phyloP scores from a whole-genome alignment of 1,284 basidiomycete species.

The Lentinula novae-zelandiae region DNA sequence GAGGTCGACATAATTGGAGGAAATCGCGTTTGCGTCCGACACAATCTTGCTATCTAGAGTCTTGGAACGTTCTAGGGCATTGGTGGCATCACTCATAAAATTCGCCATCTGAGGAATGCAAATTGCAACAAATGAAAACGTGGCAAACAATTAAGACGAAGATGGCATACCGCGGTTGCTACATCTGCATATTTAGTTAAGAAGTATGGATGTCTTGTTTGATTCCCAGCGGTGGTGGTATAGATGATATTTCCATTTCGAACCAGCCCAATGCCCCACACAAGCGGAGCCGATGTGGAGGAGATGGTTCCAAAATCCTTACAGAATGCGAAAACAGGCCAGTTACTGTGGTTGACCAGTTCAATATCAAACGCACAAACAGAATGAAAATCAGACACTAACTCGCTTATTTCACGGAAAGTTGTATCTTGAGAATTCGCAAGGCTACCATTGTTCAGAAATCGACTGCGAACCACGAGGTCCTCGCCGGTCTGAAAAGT shows the following conservation, averaged over 20 bases:
- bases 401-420: slow-evolving; percentile 40
- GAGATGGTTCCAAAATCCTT: slow-evolving; percentile 1
- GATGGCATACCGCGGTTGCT: slow-evolving; percentile 3
- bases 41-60: slow-evolving; percentile 9
- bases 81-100: slow-evolving; percentile 2
- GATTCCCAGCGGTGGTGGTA: not conserved
- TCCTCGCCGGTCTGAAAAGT: slow-evolving; percentile 50
- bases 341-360: not conserved
- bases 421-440: slow-evolving; percentile 38
- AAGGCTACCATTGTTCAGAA: slow-evolving; percentile 40
- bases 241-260: slow-evolving; percentile 2
- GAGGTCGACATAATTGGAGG: slow-evolving; percentile 30
- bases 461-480: slow-evolving; percentile 36
- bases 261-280: slow-evolving; percentile 2
- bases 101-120: slow-evolving; percentile 24
- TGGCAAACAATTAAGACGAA: not conserved
- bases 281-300: slow-evolving; percentile 1
- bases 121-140: not conserved
- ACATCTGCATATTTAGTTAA: slow-evolving; percentile 7
- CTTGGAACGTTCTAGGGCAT: slow-evolving; percentile 7
- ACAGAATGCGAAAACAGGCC: slow-evolving; percentile 7
- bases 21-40: slow-evolving; percentile 8
- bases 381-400: not conserved
- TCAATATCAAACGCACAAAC: not conserved
- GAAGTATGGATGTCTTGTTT: slow-evolving; percentile 1